phyloP scores from a whole-genome alignment of 352 stramenopile genomes.

The Blastocystis sp. region DNA sequence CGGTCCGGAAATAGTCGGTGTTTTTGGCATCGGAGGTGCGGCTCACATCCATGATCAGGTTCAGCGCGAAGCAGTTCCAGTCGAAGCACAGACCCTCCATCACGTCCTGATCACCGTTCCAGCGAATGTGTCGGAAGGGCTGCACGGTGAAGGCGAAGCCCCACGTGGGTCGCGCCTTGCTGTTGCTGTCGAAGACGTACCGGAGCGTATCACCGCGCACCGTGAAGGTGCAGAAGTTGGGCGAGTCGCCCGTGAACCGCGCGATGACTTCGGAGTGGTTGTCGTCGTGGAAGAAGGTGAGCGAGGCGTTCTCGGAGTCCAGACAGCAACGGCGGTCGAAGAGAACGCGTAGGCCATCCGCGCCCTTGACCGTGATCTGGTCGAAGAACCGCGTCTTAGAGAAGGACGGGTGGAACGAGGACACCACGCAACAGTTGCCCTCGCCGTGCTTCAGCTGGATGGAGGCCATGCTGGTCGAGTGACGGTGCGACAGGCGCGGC shows the following conservation, averaged over 20 bases:
- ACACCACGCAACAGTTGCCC: conserved; percentile 21
- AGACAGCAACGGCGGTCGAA: conserved; percentile 56
- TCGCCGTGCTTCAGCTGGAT: neutral
- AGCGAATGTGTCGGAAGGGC: conserved; percentile 7
- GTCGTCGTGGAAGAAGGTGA: conserved; percentile 59
- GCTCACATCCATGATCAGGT: conserved; percentile 47
- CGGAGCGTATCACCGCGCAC: conserved; percentile 52
- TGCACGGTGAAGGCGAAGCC: conserved; percentile 53
- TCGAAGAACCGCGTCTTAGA: conserved; percentile 28
- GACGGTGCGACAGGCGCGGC: neutral
- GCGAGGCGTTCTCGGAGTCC: conserved; percentile 34
- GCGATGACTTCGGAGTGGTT: conserved; percentile 61
- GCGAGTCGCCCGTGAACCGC: conserved; percentile 28
- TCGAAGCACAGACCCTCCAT: conserved; percentile 31
- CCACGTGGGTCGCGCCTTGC: conserved; percentile 5
- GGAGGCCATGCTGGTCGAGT: neutral
- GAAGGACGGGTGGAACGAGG: conserved; percentile 47
- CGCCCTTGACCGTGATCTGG: conserved; percentile 25
- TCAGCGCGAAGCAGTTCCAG: conserved; percentile 54
- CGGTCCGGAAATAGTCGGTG: conserved; percentile 32
- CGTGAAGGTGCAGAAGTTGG: conserved; percentile 38
- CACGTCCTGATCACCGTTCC: conserved; percentile 46
- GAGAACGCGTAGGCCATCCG: conserved; percentile 45
- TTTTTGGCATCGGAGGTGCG: neutral
- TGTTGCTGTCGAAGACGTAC: conserved; percentile 38